These are phyloP conservation scores for Suhomyces canberraensis DNA, from an alignment of 805 yeast genomes.

Conservation along the genomic window DNA sequence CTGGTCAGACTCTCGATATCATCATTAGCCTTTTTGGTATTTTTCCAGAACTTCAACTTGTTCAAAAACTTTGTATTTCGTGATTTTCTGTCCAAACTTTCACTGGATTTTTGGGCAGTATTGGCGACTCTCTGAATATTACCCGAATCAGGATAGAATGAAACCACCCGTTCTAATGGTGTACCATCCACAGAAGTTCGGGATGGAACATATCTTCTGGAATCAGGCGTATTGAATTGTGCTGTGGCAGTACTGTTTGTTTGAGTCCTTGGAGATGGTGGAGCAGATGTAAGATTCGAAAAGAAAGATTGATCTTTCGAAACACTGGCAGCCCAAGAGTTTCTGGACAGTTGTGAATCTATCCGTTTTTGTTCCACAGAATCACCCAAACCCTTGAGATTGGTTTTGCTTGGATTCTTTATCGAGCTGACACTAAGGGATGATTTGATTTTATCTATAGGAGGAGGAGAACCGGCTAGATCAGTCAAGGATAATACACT, in stretches of 20 bases:
- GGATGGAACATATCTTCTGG: background rate
- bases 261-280: conserved; percentile 7
- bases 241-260: background rate
- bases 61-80: conserved; percentile 26
- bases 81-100: conserved; percentile 11
- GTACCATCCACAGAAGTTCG: conserved; percentile 7
- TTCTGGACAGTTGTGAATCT: conserved; percentile 13
- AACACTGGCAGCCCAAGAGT: conserved; percentile 6
- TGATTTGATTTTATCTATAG: conserved; percentile 37
- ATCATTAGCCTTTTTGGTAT: conserved; percentile 10
- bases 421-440: conserved; percentile 33
- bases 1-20: conserved; percentile 7
- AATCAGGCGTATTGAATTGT: conserved; percentile 1
- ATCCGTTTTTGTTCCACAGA: conserved; percentile 7
- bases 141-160: conserved; percentile 20
- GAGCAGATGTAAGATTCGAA: conserved; percentile 1
- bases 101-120: conserved; percentile 8
- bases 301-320: background rate
- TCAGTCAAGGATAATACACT: conserved; percentile 37
- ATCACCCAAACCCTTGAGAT: conserved; percentile 4
- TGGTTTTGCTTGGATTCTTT: conserved; percentile 10
- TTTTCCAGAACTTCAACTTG: conserved; percentile 41
- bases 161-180: conserved; percentile 16
- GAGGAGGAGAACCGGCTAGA: conserved; percentile 27
- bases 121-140: conserved; percentile 7